Conservation (phyloP, 441 rosid genomes). For the Bruguiera hainesii region DNA sequence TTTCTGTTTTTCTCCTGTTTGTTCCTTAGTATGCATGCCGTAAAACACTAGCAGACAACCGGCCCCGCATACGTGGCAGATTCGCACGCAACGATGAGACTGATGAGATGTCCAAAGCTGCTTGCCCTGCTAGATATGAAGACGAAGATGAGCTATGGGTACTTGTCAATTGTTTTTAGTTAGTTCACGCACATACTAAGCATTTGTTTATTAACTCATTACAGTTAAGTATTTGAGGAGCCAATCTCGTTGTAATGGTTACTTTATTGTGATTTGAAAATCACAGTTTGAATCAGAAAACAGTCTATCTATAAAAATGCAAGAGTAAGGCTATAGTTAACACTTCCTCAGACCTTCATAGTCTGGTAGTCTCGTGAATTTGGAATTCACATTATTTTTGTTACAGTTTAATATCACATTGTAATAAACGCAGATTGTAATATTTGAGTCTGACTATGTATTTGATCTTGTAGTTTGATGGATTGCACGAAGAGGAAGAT, state of each 20-base stretch:
- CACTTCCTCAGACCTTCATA: no score
- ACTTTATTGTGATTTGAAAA: no score
- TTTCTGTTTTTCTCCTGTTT: neutral
- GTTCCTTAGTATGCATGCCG: constrained; percentile 75
- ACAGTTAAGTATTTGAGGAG: no score
- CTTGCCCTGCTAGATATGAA: constrained; percentile 47
- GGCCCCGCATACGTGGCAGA: constrained; percentile 92
- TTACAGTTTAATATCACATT: no score
- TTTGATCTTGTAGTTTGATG: constrained; percentile 38
- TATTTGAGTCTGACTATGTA: neutral
- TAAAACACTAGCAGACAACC: constrained; percentile 90
- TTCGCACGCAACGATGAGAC: constrained; percentile 88
- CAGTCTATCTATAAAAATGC: no score
- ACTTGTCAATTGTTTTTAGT: constrained; percentile 6
- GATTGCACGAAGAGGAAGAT: constrained; percentile 48
- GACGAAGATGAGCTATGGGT: constrained; percentile 73
- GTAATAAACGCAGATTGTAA: neutral
- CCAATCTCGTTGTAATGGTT: no score
- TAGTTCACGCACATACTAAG: neutral
- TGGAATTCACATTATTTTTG: no score
- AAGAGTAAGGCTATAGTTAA: no score
- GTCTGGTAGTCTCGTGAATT: no score
- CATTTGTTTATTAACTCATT: no score
- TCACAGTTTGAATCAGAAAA: no score
- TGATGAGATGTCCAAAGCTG: constrained; percentile 47